These are phyloP conservation scores for Fremontodendron californicum DNA, from an alignment of 345 rosid species.

Conservation along the genomic window DNA sequence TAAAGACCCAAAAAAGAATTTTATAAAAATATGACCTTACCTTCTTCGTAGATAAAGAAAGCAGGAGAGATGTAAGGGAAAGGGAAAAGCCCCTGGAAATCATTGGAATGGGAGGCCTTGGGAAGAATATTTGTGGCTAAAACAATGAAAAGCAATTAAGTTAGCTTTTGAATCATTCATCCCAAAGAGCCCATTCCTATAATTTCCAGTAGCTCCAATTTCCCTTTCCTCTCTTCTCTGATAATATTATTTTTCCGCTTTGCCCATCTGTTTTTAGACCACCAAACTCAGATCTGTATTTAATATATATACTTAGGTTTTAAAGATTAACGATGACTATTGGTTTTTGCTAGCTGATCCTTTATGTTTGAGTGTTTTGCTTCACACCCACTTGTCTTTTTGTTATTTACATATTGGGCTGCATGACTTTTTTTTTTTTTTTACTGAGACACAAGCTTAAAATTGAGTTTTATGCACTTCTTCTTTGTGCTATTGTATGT, in stretches of 20 bases:
- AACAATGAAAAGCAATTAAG: not conserved
- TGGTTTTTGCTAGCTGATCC: not conserved
- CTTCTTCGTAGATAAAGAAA: not conserved
- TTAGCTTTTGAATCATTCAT: not conserved
- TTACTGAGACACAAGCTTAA: no score
- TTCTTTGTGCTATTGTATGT: no score
- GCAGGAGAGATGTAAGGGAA: slow-evolving; percentile 17
- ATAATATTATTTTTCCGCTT: not conserved
- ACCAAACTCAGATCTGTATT: not conserved
- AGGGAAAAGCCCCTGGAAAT: slow-evolving; percentile 32
- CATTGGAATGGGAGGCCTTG: slow-evolving; percentile 34
- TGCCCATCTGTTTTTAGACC: not conserved
- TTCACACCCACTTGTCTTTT: not conserved
- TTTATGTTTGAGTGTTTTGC: not conserved
- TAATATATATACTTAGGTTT: not conserved
- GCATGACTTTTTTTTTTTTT: no score
- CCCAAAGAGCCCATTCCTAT: slow-evolving; percentile 38
- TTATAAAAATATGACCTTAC: not conserved
- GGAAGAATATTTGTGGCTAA: slow-evolving; percentile 16
- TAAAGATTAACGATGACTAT: not conserved
- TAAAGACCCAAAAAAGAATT: not conserved
- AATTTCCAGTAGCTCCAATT: slow-evolving; percentile 30
- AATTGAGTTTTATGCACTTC: no score
- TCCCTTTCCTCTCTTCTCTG: slow-evolving; percentile 21
- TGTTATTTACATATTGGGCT: not conserved